Base-by-base conservation (phyloP, 1,284 basidiomycete genomes). In the Irpex rosettiformis region DNA sequence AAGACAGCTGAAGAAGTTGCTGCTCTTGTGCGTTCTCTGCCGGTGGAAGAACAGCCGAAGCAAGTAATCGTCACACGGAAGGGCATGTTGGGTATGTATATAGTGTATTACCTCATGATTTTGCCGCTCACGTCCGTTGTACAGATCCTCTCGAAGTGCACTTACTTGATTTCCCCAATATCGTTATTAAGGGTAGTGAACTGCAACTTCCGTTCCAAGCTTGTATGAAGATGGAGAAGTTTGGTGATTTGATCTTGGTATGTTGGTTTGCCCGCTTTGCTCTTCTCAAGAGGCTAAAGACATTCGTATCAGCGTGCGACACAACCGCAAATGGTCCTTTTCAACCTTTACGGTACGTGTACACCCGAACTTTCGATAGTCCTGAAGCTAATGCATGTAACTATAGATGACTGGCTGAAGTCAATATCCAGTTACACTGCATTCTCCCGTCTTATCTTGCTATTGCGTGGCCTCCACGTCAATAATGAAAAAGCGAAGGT, bases 1-100 rank as follows among this genome's bases (percentile, higher is more conserved):
- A 98, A 98, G 81, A 98, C 96, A 13, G 97, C 97, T 13, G 97
- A 99, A 86, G 97, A 99, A 88, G 97, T 98, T 11, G 96, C 97
- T 21, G 97, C 97, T 0, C 78, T 99, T 65, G 92, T 99, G 65
- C 93, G 96, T 62, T 98, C 96, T 47, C 77, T 99, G 33, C 97
- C 97, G 13, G 96, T 99, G 49, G 96, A 99, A 79, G 97, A 99
- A 77, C 97, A 99, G 76, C 97, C 96, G 18, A 99, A 99, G 77
- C 95, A 98, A 72, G 94, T 99, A 65, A 99, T 99, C 65, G 97
- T 99, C 60, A 99, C 96, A 43, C 88, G 97, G 58, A 99, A 99
- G 87, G 97, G 97, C 79, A 99, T 99, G 97, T 86, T 99, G 73
- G 88, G 88, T 87, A 71, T 58, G 83, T 71, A 45, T 54, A 37